phyloP scores from a whole-genome alignment of 768 basidiomycete species.

The Collybiopsis luxurians region DNA sequence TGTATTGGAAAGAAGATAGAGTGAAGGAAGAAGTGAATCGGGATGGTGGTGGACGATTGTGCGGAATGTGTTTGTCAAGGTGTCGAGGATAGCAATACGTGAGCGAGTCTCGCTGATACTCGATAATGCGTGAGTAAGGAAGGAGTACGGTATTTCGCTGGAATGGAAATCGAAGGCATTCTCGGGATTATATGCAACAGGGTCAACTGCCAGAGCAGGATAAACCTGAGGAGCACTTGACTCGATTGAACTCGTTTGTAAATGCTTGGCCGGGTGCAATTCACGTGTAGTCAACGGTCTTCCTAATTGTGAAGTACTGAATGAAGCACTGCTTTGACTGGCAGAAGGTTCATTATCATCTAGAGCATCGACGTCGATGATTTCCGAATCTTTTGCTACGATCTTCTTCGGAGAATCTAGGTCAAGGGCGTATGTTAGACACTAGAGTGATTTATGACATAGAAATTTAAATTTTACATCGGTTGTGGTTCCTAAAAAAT shows the following conservation, averaged over 20 bases:
- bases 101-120: conserved; percentile 67
- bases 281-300: background rate
- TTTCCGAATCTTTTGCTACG: background rate
- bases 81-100: conserved; percentile 65
- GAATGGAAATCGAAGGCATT: conserved; percentile 39
- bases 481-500: background rate
- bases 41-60: conserved; percentile 65
- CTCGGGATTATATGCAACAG: conserved; percentile 40
- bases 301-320: background rate
- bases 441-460: background rate
- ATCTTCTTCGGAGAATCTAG: background rate
- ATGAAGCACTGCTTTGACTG: background rate
- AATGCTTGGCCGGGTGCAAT: background rate
- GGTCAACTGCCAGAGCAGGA: conserved; percentile 45
- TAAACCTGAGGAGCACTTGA: conserved; percentile 13
- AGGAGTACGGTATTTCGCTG: conserved; percentile 60
- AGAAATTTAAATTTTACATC: background rate
- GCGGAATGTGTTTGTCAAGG: conserved; percentile 72
- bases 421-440: background rate
- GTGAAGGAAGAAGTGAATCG: conserved; percentile 64
- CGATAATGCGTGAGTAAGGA: conserved; percentile 63
- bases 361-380: conserved; percentile 17
- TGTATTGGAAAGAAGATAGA: conserved; percentile 83
- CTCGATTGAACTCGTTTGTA: background rate
- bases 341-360: conserved; percentile 6